Evolutionary conservation across 2,329 filamentous ascomycete species (phyloP).

Genomic region (Cladosporium sp.): DNA sequence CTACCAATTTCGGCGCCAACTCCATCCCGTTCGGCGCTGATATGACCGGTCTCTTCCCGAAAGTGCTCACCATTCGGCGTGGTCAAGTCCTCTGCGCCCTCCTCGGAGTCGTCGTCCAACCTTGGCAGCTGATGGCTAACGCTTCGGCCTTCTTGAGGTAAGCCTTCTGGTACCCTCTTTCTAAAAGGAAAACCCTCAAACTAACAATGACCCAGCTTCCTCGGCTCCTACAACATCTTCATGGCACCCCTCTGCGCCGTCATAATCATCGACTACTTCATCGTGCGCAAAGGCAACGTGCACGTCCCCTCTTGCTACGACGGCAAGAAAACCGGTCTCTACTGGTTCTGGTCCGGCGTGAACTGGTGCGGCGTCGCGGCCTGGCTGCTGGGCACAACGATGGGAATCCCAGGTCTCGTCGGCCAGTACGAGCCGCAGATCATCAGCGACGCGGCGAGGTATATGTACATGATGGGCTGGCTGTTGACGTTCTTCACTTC

Average conservation of each 20-base stretch:
- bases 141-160: slow-evolving; percentile 33
- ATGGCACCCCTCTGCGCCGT: slow-evolving; percentile 38
- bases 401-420: slow-evolving; percentile 14
- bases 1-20: slow-evolving; percentile 49
- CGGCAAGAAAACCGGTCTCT: slow-evolving; percentile 5
- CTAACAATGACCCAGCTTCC: slow-evolving; percentile 33
- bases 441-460: slow-evolving; percentile 9
- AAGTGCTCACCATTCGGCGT: slow-evolving; percentile 66
- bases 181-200: neutral
- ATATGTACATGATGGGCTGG: slow-evolving; percentile 13
- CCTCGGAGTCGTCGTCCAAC: slow-evolving; percentile 80
- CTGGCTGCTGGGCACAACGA: slow-evolving; percentile 12
- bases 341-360: slow-evolving; percentile 11
- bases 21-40: slow-evolving; percentile 53
- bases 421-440: slow-evolving; percentile 14
- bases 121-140: slow-evolving; percentile 63
- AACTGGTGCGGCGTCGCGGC: slow-evolving; percentile 9
- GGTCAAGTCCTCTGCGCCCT: slow-evolving; percentile 81
- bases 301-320: slow-evolving; percentile 38
- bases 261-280: slow-evolving; percentile 40
- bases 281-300: slow-evolving; percentile 38
- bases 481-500: slow-evolving; percentile 13
- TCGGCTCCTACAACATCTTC: slow-evolving; percentile 41
- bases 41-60: slow-evolving; percentile 49
- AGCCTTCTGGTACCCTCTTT: neutral